Evolutionary conservation across 2,329 filamentous ascomycete species (phyloP).

Genomic region (Botrytis squamosa): DNA sequence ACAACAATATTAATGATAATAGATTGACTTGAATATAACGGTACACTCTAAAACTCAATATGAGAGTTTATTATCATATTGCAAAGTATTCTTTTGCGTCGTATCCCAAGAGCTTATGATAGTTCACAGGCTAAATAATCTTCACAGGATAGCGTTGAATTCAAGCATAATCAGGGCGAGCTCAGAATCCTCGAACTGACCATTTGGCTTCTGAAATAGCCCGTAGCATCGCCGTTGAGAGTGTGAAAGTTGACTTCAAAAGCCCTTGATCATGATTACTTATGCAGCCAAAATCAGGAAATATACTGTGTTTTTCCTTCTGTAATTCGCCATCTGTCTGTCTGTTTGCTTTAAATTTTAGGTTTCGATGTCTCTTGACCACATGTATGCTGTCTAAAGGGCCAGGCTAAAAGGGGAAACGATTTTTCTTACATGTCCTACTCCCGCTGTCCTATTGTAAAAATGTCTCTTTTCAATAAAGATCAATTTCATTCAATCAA

Average conservation of each 20-base stretch:
- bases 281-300: neutral
- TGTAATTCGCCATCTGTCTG: neutral
- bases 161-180: neutral
- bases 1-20: too few species aligned
- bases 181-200: neutral
- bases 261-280: neutral
- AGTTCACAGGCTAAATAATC: neutral
- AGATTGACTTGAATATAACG: neutral
- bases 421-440: neutral
- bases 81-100: neutral
- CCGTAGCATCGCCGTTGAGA: neutral
- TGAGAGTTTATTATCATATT: neutral
- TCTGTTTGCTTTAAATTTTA: neutral
- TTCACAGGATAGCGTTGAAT: neutral
- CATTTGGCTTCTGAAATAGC: neutral
- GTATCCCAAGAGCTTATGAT: neutral
- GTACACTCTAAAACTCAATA: neutral
- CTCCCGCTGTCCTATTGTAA: neutral
- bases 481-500: neutral
- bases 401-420: neutral
- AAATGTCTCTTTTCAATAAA: neutral
- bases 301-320: neutral
- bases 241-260: neutral
- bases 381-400: neutral
- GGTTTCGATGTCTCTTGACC: neutral